phyloP scores from a whole-genome alignment of 2,329 filamentous ascomycete genomes.

The Zalaria sp. region DNA sequence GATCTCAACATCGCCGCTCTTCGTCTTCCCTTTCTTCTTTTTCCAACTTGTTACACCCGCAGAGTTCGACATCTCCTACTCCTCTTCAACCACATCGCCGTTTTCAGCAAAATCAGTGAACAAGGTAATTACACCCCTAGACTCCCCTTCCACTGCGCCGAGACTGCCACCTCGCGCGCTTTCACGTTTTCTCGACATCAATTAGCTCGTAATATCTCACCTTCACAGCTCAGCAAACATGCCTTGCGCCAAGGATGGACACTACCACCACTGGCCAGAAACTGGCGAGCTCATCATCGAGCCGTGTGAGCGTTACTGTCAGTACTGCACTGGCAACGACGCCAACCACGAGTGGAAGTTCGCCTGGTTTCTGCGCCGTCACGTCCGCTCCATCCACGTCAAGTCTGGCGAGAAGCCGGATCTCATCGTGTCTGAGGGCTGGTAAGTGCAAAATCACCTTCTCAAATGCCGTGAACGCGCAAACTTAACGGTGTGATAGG shows the following conservation, averaged over 20 bases:
- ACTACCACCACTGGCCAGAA: conserved; percentile 13
- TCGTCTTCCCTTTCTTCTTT: too few relatives aligned
- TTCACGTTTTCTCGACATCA: too few relatives aligned
- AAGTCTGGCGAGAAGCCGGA: conserved; percentile 8
- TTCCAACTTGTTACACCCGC: too few relatives aligned
- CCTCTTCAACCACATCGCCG: too few relatives aligned
- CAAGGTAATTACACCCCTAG: too few relatives aligned
- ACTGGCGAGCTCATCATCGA: conserved; percentile 12
- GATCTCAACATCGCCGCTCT: too few relatives aligned
- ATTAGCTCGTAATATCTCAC: not conserved
- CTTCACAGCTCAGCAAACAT: conserved; percentile 6
- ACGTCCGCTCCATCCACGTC: conserved; percentile 13
- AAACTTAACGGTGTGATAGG: not conserved
- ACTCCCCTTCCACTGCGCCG: too few relatives aligned
- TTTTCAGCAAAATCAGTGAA: too few relatives aligned
- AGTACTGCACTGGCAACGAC: conserved; percentile 10
- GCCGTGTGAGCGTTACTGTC: conserved; percentile 13
- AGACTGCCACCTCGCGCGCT: too few relatives aligned
- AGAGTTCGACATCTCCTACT: too few relatives aligned
- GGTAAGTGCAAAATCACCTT: conserved; percentile 8
- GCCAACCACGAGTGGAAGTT: conserved; percentile 11
- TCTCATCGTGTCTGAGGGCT: conserved; percentile 8
- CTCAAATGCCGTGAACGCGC: not conserved
- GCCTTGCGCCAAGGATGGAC: conserved; percentile 13
- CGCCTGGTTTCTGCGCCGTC: conserved; percentile 16